Evolutionary conservation across 108 stramenopile genomes (phyloP), one percentile per base, ranked within the genome.

Genomic region (Skeletonema potamos): DNA sequence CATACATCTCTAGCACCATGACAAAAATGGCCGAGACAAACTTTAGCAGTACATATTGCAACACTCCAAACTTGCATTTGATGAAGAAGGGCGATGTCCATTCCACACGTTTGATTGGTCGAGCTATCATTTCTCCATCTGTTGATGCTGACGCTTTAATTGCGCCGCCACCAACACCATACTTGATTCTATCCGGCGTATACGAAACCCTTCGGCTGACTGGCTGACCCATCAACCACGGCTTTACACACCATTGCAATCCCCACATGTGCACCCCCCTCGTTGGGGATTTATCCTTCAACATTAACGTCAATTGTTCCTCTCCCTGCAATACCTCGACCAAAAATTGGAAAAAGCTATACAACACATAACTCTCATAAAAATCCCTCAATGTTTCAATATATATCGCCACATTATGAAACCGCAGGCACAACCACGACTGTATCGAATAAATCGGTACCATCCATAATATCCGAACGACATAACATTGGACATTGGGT

Each of bases 31-130:
- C 48, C 36, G 74, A 87, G 6, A 89, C 62, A 37, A 91, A 82
- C 68, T 97, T 97, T 30, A 97, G 57, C 20, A 97, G 63, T 8
- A 99, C 97, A 70, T 99, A 99, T 72, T 99, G 98, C 64, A 96
- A 74, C 8, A 93, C 90, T 13, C 95, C 95, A 28, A 92, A 86
- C 64, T 96, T 96, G 79, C 92, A 96, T 22, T 89, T 80, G 36
- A 91, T 82, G 62, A 90, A 95, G 70, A 95, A 93, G 12, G 94
- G 92, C 8, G 87, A 88, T 9, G 83, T 91, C 93, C 93, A 94
- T 67, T 87, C 86, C 22, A 94, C 87, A 15, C 81, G 84, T 69
- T 89, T 91, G 54, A 84, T 51, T 26, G 86, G 65, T 24, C 85
- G 79, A 15, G 73, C 3, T 22, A n/a, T 36, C 56, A 6, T 39